Evolutionary conservation across 768 basidiomycete genomes (phyloP).

Genomic region (Tulasnella sp.): DNA sequence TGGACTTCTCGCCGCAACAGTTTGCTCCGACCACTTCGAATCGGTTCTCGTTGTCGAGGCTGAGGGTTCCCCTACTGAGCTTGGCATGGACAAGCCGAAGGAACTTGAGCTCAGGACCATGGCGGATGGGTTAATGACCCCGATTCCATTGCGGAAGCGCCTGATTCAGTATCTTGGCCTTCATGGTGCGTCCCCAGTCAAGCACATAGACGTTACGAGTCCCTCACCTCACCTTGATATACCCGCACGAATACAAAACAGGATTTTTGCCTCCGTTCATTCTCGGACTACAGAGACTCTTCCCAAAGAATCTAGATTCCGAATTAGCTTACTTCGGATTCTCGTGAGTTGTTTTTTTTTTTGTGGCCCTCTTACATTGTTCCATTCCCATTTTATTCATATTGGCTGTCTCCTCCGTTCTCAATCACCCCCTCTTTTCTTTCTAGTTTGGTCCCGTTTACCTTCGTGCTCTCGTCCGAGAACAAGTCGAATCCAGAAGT

Average conservation of each 20-base stretch:
- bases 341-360: background rate
- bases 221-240: too few species aligned
- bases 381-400: too few species aligned
- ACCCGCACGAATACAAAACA: background rate
- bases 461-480: slow-evolving; percentile 15
- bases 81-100: background rate
- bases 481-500: too few species aligned
- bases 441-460: slow-evolving; percentile 19
- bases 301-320: slow-evolving; percentile 20
- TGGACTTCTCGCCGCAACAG: slow-evolving; percentile 27
- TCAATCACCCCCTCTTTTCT: too few species aligned
- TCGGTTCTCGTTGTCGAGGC: slow-evolving; percentile 28
- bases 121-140: slow-evolving; percentile 15
- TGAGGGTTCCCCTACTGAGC: slow-evolving; percentile 24
- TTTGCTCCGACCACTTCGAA: slow-evolving; percentile 29
- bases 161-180: slow-evolving; percentile 24
- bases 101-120: slow-evolving; percentile 18
- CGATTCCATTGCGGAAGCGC: slow-evolving; percentile 19
- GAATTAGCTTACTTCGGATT: slow-evolving; percentile 13
- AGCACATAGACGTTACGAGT: too few species aligned
- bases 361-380: too few species aligned
- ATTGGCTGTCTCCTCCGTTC: too few species aligned
- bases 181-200: background rate
- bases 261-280: slow-evolving; percentile 18
- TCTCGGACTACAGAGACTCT: slow-evolving; percentile 20